Evolutionary conservation across 2,329 filamentous ascomycete genomes (phyloP).

Genomic region (Pleoardoris graminearum): DNA sequence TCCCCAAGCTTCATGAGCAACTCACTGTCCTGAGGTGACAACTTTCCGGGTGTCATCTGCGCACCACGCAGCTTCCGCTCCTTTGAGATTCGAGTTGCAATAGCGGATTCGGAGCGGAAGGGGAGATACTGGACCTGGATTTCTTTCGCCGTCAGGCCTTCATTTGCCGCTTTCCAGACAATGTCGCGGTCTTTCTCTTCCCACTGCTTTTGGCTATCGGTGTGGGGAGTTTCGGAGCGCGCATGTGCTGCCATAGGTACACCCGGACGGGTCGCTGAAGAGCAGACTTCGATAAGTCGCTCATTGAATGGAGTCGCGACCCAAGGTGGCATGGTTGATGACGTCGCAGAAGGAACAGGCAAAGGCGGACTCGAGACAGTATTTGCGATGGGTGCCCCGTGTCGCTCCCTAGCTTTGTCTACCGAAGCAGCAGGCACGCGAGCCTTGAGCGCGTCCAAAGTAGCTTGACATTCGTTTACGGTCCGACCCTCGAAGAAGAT

Average conservation of each 20-base stretch:
- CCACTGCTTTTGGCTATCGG: neutral
- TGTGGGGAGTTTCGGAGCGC: neutral
- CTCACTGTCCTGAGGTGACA: neutral
- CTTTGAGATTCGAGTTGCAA: neutral
- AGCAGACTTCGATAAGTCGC: neutral
- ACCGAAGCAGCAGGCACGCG: neutral
- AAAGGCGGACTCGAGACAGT: too few species aligned
- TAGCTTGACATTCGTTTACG: neutral
- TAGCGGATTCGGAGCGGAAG: neutral
- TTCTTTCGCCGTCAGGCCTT: neutral
- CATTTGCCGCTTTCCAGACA: neutral
- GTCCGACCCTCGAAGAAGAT: conserved; percentile 2
- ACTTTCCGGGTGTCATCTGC: neutral
- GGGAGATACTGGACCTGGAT: neutral
- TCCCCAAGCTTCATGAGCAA: neutral
- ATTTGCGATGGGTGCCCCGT: neutral
- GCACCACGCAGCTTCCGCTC: neutral
- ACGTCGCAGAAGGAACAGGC: neutral
- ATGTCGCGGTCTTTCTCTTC: neutral
- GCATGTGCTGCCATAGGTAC: neutral
- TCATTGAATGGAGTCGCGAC: neutral
- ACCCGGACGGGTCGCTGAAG: neutral
- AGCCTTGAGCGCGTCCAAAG: neutral
- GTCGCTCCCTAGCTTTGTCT: neutral
- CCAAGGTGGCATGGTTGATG: neutral